Conservation (phyloP, 768 basidiomycete species). For the Phallus indusiatus region DNA sequence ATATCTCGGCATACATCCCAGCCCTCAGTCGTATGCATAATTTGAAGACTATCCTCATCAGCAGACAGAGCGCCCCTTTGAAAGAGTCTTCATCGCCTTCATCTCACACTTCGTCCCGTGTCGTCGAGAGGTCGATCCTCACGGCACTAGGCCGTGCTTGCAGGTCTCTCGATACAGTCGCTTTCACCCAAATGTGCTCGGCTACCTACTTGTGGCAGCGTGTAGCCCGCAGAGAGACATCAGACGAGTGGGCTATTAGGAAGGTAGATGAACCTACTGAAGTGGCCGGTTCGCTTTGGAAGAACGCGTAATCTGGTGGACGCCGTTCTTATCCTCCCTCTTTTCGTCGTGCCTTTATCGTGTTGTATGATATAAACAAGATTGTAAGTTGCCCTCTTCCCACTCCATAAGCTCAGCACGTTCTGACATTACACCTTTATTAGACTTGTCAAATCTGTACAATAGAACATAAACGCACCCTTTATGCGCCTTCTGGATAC, state of each 20-base stretch:
- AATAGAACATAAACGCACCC: neutral
- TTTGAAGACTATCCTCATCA: slow-evolving; percentile 4
- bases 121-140: neutral
- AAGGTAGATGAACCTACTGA: slow-evolving; percentile 4
- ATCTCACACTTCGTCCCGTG: neutral
- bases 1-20: slow-evolving; percentile 4
- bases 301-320: neutral
- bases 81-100: neutral
- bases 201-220: slow-evolving; percentile 3
- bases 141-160: neutral
- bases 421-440: neutral
- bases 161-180: neutral
- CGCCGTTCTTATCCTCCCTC: neutral
- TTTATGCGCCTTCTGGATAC: neutral
- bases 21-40: neutral
- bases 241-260: slow-evolving; percentile 3
- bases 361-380: neutral
- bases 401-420: neutral
- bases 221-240: neutral
- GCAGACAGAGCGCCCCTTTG: neutral
- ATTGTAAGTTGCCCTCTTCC: neutral
- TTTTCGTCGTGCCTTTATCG: neutral
- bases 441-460: neutral
- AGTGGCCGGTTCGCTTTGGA: slow-evolving; percentile 1
- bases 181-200: neutral